phyloP scores from a whole-genome alignment of 192 early-diverging fungal species.

The Coemansia sp. region DNA sequence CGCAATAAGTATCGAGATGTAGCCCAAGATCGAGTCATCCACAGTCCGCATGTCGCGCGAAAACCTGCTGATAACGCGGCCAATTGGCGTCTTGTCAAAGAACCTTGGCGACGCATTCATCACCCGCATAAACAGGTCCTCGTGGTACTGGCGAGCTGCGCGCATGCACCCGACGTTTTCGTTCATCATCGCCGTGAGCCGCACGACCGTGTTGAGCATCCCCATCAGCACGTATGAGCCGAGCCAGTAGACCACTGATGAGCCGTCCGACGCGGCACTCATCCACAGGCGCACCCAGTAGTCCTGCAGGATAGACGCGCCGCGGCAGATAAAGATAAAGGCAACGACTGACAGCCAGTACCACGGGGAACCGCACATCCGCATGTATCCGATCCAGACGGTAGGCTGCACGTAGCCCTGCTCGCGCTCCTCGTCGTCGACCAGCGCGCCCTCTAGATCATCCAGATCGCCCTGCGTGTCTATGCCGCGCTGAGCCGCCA shows the following conservation, averaged over 20 bases:
- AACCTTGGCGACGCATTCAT: slow-evolving; percentile 75
- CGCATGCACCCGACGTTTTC: slow-evolving; percentile 37
- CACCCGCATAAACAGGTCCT: slow-evolving; percentile 58
- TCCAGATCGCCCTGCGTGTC: slow-evolving; percentile 6
- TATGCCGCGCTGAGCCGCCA: slow-evolving; percentile 21
- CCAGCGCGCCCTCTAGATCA: slow-evolving; percentile 59
- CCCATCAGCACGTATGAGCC: slow-evolving; percentile 61
- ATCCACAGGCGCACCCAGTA: slow-evolving; percentile 69
- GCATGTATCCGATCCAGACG: slow-evolving; percentile 78
- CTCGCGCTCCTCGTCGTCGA: slow-evolving; percentile 79
- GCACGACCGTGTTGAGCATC: slow-evolving; percentile 41
- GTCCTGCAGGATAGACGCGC: slow-evolving; percentile 57
- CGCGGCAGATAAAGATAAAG: slow-evolving; percentile 42
- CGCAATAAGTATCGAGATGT: slow-evolving; percentile 54
- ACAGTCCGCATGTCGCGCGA: slow-evolving; percentile 82
- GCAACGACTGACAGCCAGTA: slow-evolving; percentile 53
- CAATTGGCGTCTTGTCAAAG: slow-evolving; percentile 89
- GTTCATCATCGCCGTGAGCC: slow-evolving; percentile 29
- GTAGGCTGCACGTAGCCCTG: slow-evolving; percentile 70
- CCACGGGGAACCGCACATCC: slow-evolving; percentile 61
- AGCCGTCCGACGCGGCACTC: background rate
- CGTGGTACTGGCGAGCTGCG: slow-evolving; percentile 61
- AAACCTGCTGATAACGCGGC: slow-evolving; percentile 85
- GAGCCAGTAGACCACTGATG: slow-evolving; percentile 57
- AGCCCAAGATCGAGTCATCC: slow-evolving; percentile 64